These are phyloP conservation scores for Geotrichum europaeum DNA, from an alignment of 1,139 yeast genomes.

Conservation along the genomic window DNA sequence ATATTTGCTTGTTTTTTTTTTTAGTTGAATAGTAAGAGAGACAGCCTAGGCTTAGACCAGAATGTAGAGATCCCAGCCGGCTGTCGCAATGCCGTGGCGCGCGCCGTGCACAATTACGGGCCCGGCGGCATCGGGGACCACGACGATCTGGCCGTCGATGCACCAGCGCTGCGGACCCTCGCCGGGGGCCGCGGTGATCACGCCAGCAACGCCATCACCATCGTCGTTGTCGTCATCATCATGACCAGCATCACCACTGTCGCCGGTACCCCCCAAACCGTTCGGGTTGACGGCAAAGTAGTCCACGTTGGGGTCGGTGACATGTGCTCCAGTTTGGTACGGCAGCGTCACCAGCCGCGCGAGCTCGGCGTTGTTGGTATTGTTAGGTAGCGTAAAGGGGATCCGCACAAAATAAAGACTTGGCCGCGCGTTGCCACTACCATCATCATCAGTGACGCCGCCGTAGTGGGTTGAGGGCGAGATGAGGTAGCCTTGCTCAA, in stretches of 20 bases:
- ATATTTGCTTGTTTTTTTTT: background rate
- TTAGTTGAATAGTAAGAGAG: background rate
- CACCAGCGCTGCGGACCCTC: constrained; percentile 11
- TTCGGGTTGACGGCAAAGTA: constrained; percentile 14
- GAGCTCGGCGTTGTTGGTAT: constrained; percentile 34
- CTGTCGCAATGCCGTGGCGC: constrained; percentile 7
- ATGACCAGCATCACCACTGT: constrained; percentile 19
- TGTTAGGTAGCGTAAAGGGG: background rate
- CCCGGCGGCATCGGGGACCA: constrained; percentile 19
- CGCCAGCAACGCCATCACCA: constrained; percentile 12
- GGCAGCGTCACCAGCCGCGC: constrained; percentile 54
- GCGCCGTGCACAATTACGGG: background rate
- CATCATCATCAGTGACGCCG: constrained; percentile 40
- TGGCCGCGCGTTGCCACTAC: background rate
- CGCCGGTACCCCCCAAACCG: constrained; percentile 12
- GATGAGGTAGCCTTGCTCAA: constrained; percentile 65
- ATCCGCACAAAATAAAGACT: constrained; percentile 46
- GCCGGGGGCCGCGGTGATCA: background rate
- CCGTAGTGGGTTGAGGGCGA: constrained; percentile 55
- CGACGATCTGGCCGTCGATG: constrained; percentile 28
- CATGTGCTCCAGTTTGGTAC: constrained; percentile 53
- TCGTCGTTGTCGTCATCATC: constrained; percentile 20
- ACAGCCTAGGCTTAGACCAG: constrained; percentile 16
- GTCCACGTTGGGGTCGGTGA: constrained; percentile 33
- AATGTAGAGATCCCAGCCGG: constrained; percentile 31